Base-by-base conservation (phyloP, 2,329 filamentous ascomycete species). In the Paramyrothecium sp. region DNA sequence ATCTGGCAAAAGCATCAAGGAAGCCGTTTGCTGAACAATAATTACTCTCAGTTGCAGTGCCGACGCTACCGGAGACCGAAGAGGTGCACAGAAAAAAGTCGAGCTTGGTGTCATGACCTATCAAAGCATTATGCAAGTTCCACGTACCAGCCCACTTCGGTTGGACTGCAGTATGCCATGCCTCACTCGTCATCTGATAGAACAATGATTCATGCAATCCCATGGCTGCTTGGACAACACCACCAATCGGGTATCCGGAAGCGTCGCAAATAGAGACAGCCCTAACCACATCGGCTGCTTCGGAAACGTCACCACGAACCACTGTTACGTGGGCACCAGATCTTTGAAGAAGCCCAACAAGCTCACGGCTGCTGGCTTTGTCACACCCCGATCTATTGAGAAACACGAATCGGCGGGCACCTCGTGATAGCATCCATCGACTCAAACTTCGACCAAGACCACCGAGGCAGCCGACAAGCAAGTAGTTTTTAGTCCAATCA, bases 221-320 rank as follows among this genome's bases (percentile, higher is more conserved):
- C 69, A 74, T 73, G 2, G 71, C 69, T 3, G 68, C 70, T 19
- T 75, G 70, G 2, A 74, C 56, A 2, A 73, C 65, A 21, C 73
- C 72, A 7, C 67, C 63, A 2, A 74, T 56, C 0, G 57, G 54
- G 10, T 30, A 30, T 4, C 38, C 38, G 5, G n/a, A 44, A 44
- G 38, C 13, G 5, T 44, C 5, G 13, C 38, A 44, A 7, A 16
- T 7, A 7, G n/a, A 16, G 5, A 44, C 38, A 19, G 38, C 38
- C 5, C 5, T 5, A 7, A 7, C 4, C 13, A 44, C 38, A 44
- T 44, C 7, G 13, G 38, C n/a, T 44, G 13, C 13, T 5, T 44
- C n/a, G 38, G 38, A 44, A 7, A 44, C 38, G 13, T 44, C 38
- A 7, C 38, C 38, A 3, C 38, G 38, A 12, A 44, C 5, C 5